These are phyloP conservation scores for Pseudogymnoascus sp. DNA, from an alignment of 2,329 filamentous ascomycete genomes.

Conservation along the genomic window DNA sequence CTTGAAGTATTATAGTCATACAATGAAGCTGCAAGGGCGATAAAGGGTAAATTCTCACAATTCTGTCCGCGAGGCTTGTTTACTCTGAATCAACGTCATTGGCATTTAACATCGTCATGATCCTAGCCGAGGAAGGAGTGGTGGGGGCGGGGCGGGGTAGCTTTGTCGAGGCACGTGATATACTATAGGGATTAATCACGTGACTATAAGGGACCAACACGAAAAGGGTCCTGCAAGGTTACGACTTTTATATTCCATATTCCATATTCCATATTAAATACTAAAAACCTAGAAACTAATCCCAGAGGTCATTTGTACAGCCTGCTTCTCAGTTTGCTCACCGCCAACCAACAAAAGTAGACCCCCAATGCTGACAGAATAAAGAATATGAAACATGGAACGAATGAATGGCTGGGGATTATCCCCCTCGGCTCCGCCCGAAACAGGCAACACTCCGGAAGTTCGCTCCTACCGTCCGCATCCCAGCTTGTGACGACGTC, in stretches of 20 bases:
- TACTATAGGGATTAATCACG: not conserved
- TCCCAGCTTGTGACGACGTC: not conserved
- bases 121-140: not conserved
- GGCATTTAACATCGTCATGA: not conserved
- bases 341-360: not conserved
- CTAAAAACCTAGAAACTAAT: no score
- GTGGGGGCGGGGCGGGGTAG: slow-evolving; percentile 2
- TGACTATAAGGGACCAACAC: not conserved
- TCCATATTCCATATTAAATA: not conserved
- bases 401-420: not conserved
- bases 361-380: not conserved
- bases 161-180: not conserved
- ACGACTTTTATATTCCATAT: not conserved
- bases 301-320: not conserved
- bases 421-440: not conserved
- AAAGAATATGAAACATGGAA: slow-evolving; percentile 2
- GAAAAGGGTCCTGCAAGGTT: not conserved
- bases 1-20: not conserved
- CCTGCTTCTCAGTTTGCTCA: not conserved
- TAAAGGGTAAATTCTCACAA: not conserved
- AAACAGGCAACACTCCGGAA: not conserved
- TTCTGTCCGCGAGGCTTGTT: not conserved
- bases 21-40: not conserved
- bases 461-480: not conserved
- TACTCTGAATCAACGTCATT: not conserved